These are phyloP conservation scores for Cucurbita moschata DNA, from an alignment of 306 rosid species.

Conservation along the genomic window DNA sequence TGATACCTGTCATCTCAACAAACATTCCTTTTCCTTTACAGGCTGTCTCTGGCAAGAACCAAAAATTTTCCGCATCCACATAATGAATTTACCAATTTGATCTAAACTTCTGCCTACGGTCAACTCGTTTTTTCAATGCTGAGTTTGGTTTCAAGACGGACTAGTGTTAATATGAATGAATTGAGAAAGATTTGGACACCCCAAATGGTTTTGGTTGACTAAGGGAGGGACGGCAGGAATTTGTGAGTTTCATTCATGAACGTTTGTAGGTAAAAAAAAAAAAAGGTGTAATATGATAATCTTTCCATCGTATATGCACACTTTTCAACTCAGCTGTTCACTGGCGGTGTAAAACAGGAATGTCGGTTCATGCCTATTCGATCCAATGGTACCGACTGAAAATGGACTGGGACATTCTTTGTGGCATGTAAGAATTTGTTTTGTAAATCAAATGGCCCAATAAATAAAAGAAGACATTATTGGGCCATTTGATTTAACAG, in stretches of 20 bases:
- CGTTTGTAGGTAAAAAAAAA: background rate
- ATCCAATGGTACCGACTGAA: background rate
- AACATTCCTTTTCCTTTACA: background rate
- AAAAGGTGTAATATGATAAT: background rate
- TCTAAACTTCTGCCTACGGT: background rate
- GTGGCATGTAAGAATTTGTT: background rate
- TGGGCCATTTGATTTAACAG: background rate
- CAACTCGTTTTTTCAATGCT: background rate
- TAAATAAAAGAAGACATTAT: background rate
- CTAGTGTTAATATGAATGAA: background rate
- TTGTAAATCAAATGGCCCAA: background rate
- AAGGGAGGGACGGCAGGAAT: background rate
- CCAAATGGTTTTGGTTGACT: background rate
- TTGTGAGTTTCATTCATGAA: background rate
- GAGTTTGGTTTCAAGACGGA: background rate
- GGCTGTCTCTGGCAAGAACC: background rate
- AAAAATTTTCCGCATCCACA: background rate
- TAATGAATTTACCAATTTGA: background rate
- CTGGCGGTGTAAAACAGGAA: background rate
- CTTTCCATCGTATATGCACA: background rate
- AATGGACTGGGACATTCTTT: background rate
- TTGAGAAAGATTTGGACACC: background rate
- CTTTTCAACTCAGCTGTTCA: background rate
- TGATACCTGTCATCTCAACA: background rate
- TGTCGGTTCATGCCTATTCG: background rate